phyloP scores from a whole-genome alignment of 169 alveolate genomes.

The Plasmodium vinckei region DNA sequence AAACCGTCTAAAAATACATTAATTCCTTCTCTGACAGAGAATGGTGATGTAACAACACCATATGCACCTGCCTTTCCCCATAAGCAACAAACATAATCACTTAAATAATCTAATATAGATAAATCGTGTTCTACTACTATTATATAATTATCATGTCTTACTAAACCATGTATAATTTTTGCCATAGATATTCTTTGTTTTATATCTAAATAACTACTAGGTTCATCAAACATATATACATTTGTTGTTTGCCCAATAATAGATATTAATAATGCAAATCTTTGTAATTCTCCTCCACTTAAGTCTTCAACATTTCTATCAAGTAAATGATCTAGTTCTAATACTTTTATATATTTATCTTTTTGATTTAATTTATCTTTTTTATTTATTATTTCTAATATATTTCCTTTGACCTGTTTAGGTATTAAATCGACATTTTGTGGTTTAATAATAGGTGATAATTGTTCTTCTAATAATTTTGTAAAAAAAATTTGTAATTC shows the following conservation, averaged over 20 bases:
- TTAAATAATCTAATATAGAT: conserved; percentile 98
- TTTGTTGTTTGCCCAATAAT: conserved; percentile 93
- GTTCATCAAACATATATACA: conserved; percentile 99
- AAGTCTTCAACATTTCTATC: conserved; percentile 95
- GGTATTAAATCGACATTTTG: conserved; percentile 99
- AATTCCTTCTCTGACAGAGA: conserved; percentile 98
- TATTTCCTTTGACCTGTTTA: conserved; percentile 89
- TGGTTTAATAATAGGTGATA: conserved; percentile 97
- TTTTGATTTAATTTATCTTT: conserved; percentile 92
- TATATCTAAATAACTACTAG: conserved; percentile 98
- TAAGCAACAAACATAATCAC: conserved; percentile 98
- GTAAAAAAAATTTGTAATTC: conserved; percentile 98
- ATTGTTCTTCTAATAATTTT: conserved; percentile 95
- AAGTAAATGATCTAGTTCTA: conserved; percentile 94
- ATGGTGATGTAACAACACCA: conserved; percentile 99
- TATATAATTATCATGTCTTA: conserved; percentile 94
- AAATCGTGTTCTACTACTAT: conserved; percentile 99
- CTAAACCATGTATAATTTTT: conserved; percentile 91
- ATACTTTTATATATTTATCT: conserved; percentile 87
- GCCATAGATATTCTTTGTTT: conserved; percentile 98
- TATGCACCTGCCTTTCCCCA: conserved; percentile 99
- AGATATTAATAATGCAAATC: conserved; percentile 97
- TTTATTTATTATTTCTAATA: conserved; percentile 89
- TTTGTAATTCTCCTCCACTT: conserved; percentile 99
- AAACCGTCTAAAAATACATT: conserved; percentile 98